Evolutionary conservation across 371 early-diverging fungal genomes (phyloP).

Genomic region (Apophysomyces variabilis): DNA sequence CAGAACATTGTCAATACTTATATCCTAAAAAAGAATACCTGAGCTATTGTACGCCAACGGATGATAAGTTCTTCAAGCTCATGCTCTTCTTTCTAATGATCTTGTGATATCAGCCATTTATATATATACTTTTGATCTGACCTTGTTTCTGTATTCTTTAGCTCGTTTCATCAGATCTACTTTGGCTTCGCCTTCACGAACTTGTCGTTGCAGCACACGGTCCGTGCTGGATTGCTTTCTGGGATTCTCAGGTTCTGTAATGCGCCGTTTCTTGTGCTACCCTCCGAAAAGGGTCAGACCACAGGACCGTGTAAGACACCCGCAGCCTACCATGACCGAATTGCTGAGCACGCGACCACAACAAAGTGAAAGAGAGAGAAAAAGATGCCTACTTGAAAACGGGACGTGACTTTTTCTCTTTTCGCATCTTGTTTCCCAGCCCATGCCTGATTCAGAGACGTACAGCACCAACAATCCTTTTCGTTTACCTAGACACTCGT

Average conservation of each 20-base stretch:
- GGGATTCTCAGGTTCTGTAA: not conserved
- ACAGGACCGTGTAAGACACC: not conserved
- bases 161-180: conserved; percentile 4
- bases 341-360: not conserved
- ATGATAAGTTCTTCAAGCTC: conserved; percentile 14
- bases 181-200: conserved; percentile 12
- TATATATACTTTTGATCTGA: not conserved
- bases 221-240: not conserved
- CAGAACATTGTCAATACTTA: no score
- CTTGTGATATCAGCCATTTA: not conserved
- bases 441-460: no score
- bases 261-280: conserved; percentile 1
- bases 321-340: not conserved
- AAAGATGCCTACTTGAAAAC: not conserved
- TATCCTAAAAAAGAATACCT: conserved; percentile 14
- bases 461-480: not conserved
- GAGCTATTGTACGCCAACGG: conserved; percentile 23
- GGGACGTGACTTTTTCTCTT: not conserved
- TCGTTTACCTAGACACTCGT: not conserved
- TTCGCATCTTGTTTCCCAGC: no score
- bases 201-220: not conserved
- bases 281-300: not conserved
- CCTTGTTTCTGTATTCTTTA: conserved; percentile 17
- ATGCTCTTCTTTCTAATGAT: conserved; percentile 14
- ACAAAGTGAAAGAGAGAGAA: not conserved